Conservation (phyloP, 129 eudicot species). For the Escallonia rubra region DNA sequence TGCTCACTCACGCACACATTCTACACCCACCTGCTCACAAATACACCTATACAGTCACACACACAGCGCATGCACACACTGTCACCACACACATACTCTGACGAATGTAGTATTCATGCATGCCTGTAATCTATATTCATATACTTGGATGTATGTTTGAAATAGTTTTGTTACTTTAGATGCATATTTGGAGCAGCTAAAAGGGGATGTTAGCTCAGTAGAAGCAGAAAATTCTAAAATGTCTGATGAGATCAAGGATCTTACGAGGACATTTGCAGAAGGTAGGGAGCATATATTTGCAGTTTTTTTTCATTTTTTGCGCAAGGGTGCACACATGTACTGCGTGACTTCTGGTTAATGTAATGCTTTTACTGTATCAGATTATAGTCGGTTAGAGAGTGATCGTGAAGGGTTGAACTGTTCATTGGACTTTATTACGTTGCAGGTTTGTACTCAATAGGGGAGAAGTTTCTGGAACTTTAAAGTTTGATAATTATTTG, state of each 20-base stretch:
- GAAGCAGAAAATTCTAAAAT: constrained; percentile 46
- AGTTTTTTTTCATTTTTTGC: constrained; percentile 3
- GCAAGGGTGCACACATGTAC: constrained; percentile 1
- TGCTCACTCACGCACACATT: background rate
- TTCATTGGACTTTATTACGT: constrained; percentile 35
- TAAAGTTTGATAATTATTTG: too few relatives aligned
- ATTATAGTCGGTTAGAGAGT: constrained; percentile 38
- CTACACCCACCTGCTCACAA: background rate
- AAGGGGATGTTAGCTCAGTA: constrained; percentile 36
- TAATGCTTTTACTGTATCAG: constrained; percentile 26
- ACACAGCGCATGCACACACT: background rate
- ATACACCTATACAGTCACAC: background rate
- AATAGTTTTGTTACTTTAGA: constrained; percentile 34
- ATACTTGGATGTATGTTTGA: background rate
- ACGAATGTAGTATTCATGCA: background rate
- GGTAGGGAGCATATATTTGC: constrained; percentile 24
- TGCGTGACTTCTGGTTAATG: constrained; percentile 4
- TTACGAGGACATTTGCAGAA: constrained; percentile 40
- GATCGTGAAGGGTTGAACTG: constrained; percentile 46
- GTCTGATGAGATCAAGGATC: constrained; percentile 36
- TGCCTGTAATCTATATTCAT: background rate
- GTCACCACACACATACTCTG: background rate
- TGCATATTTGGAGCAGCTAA: constrained; percentile 38
- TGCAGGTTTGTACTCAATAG: constrained; percentile 33
- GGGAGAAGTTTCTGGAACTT: too few relatives aligned